Base-by-base conservation (phyloP, 192 early-diverging fungal species). In the Backusella liffmaniae region DNA sequence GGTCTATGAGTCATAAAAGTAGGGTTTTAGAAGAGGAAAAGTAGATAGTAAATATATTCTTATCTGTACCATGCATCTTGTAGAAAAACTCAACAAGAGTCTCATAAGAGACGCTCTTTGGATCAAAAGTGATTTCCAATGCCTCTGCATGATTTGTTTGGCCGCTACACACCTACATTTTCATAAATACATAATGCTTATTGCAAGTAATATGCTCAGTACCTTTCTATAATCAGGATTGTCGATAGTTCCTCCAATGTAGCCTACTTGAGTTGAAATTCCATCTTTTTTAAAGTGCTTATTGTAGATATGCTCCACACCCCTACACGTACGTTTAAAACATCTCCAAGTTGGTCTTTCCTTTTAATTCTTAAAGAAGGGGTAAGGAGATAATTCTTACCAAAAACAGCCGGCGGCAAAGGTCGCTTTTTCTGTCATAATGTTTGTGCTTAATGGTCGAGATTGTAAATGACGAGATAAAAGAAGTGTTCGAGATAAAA, bases 401-500 rank as follows among this genome's bases (percentile, higher is more conserved):
- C 96, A 98, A 83, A 98, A 98, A 84, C 96, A 98, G 53, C 96
- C 96, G 7, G 94, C 95, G 46, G 92, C 96, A 87, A 96, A 95
- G 7, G 95, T 97, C 1, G 94, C 95, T 56, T 77, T 84, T 71
- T 71, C 70, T 49, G 39, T 71, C 66, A 67, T 67, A 15, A 36
- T 67, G 34, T 5, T 67, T 35, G 66, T 67, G 5, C 32, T 67
- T 67, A 67, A 35, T 32, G 29, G 29, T 29, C 66, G 66, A 67
- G 32, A 16, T 32, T 67, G 29, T 67, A 67, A 67, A 35, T 67
- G 66, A 67, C 29, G 66, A 35, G 7, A 9, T 32, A 67, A 35
- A 36, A 67, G 66, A 67, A 35, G 32, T 67, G 66, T 67, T 67
- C 35, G 66, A 35, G 29, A 67, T 67, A 67, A 67, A 67, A 62